These are phyloP conservation scores for Saccharomyces mikatae DNA, from an alignment of 805 yeast genomes.

Conservation along the genomic window DNA sequence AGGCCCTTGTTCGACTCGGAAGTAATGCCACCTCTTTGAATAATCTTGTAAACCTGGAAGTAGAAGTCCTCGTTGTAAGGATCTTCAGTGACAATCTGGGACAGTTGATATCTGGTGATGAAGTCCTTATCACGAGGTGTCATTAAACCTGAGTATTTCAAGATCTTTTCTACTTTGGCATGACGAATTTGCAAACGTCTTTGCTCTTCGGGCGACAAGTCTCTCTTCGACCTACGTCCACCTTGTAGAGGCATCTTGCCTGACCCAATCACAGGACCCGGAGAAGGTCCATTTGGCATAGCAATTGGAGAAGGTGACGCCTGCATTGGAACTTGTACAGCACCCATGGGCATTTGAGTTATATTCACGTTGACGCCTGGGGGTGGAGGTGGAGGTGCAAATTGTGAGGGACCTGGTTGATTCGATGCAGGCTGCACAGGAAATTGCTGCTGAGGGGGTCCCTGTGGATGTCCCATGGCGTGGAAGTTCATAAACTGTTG, in stretches of 20 bases:
- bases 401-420: conserved; percentile 1
- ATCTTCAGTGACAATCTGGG: conserved; percentile 93
- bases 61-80: conserved; percentile 96
- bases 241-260: conserved; percentile 4
- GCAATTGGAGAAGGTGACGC: conserved; percentile 1
- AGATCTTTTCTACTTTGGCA: conserved; percentile 64
- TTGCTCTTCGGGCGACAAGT: conserved; percentile 66
- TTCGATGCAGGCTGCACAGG: conserved; percentile 3
- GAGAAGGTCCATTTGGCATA: neutral
- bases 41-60: conserved; percentile 80
- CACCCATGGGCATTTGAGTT: neutral
- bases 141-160: conserved; percentile 88
- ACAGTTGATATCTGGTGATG: conserved; percentile 86
- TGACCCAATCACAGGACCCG: conserved; percentile 3
- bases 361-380: neutral
- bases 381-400: conserved; percentile 3
- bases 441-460: conserved; percentile 27
- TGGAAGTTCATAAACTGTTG: conserved; percentile 22
- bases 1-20: conserved; percentile 52
- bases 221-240: conserved; percentile 23
- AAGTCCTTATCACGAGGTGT: conserved; percentile 94
- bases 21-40: conserved; percentile 41
- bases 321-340: conserved; percentile 5
- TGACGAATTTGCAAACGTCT: conserved; percentile 59
- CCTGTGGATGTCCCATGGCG: conserved; percentile 18